A percentile compares a stretch with the other conserved stretches of the same genome.
Evolutionary conservation across 2,329 filamentous ascomycete genomes (phyloP).

Genomic region (Chaetomiaceae sp.): DNA sequence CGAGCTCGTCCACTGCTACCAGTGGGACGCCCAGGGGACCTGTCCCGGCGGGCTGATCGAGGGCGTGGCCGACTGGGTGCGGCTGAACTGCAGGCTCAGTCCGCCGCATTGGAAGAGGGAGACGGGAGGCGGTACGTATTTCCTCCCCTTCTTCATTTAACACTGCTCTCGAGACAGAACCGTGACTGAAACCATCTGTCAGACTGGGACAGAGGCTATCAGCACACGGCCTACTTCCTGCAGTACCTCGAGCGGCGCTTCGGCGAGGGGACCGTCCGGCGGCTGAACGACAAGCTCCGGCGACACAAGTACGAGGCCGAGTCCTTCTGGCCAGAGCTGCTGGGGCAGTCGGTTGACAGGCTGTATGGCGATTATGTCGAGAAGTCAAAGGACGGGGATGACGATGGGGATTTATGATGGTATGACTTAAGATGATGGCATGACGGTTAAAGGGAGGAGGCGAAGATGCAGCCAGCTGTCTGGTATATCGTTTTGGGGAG

Average conservation of each 20-base stretch:
- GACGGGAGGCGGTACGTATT: conserved; percentile 26
- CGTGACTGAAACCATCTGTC: too few species aligned
- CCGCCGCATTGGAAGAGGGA: conserved; percentile 80
- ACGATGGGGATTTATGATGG: not conserved
- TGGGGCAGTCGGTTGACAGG: conserved; percentile 60
- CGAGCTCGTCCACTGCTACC: conserved; percentile 93
- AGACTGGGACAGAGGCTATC: conserved; percentile 85
- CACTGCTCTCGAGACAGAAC: not conserved
- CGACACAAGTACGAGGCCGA: conserved; percentile 60
- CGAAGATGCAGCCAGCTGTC: too few species aligned
- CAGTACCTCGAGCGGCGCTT: conserved; percentile 73
- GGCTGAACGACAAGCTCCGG: conserved; percentile 64
- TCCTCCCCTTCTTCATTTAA: not conserved
- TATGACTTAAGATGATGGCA: not conserved
- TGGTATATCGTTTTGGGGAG: too few species aligned
- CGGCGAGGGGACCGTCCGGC: conserved; percentile 54
- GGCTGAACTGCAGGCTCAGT: conserved; percentile 65
- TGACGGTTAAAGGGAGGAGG: too few species aligned
- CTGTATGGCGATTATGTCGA: conserved; percentile 71
- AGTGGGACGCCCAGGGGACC: conserved; percentile 62
- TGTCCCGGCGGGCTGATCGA: conserved; percentile 78
- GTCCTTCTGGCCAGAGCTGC: conserved; percentile 62
- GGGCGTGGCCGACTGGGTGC: conserved; percentile 89
- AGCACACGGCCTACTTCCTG: conserved; percentile 86
- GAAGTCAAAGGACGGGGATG: not conserved